Evolutionary conservation across 345 rosid species (phyloP).

Genomic region (Dipteronia sinensis): DNA sequence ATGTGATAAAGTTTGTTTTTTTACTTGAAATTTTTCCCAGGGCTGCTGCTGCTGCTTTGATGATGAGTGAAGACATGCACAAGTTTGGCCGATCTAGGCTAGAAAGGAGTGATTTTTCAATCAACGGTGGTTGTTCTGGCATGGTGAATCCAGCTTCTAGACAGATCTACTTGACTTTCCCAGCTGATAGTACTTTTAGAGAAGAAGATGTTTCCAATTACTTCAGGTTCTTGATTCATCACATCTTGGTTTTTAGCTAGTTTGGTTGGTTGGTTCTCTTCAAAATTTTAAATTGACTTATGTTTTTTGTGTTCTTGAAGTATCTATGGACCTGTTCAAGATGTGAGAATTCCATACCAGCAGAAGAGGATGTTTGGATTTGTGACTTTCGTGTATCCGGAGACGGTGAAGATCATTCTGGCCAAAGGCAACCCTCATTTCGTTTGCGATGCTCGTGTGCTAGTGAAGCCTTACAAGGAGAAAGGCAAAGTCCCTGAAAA

Average conservation of each 20-base stretch:
- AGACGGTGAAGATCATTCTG: conserved; percentile 81
- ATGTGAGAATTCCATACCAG: conserved; percentile 93
- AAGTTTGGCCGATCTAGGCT: conserved; percentile 75
- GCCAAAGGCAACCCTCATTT: conserved; percentile 96
- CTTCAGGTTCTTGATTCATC: conserved; percentile 57
- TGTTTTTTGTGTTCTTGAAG: conserved; percentile 32
- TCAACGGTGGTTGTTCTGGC: conserved; percentile 33
- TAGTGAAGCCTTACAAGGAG: conserved; percentile 97
- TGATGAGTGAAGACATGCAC: conserved; percentile 71
- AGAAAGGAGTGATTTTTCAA: conserved; percentile 63
- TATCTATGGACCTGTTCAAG: conserved; percentile 93
- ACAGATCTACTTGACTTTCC: conserved; percentile 95
- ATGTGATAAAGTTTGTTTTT: background rate
- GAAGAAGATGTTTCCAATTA: conserved; percentile 91
- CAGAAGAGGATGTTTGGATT: conserved; percentile 98
- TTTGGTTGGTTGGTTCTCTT: no score
- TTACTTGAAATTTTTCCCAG: conserved; percentile 13
- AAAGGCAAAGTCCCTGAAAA: conserved; percentile 91
- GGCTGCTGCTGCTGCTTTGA: conserved; percentile 69
- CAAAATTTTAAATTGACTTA: background rate
- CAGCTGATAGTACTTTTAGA: conserved; percentile 92
- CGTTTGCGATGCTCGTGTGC: conserved; percentile 88
- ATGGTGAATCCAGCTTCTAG: conserved; percentile 86
- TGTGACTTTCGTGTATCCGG: conserved; percentile 87
- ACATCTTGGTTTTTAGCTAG: background rate